A percentile compares a stretch with the other conserved stretches of the same genome.
phyloP scores from a whole-genome alignment of 2,329 filamentous ascomycete genomes.

The Microcera coccophila region DNA sequence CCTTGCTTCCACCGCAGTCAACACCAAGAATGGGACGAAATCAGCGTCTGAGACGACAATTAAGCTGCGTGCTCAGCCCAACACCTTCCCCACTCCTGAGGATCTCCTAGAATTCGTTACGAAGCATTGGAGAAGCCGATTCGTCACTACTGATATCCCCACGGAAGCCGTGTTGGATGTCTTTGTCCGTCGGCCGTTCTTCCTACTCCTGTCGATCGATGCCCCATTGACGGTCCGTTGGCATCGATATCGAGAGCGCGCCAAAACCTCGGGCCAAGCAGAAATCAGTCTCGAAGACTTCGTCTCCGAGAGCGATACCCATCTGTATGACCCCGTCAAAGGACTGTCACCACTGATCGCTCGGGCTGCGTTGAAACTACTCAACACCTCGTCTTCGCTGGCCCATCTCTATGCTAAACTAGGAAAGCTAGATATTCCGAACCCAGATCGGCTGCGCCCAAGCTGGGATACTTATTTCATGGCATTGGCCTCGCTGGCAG shows the following conservation, averaged over 20 bases:
- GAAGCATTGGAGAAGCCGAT: constrained; percentile 74
- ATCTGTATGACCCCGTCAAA: constrained; percentile 64
- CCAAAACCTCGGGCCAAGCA: constrained; percentile 16
- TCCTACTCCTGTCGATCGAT: constrained; percentile 87
- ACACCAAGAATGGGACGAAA: constrained; percentile 23
- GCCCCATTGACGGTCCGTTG: constrained; percentile 82
- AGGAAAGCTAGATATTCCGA: constrained; percentile 68
- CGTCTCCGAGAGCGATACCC: constrained; percentile 59
- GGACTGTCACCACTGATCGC: constrained; percentile 75
- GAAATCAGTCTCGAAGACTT: constrained; percentile 52
- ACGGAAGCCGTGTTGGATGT: constrained; percentile 69
- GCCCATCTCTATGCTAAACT: constrained; percentile 70
- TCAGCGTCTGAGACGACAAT: constrained; percentile 25
- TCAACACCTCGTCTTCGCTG: constrained; percentile 76
- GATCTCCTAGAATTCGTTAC: constrained; percentile 82
- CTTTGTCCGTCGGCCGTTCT: constrained; percentile 79
- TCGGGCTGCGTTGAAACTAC: constrained; percentile 75
- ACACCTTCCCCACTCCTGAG: constrained; percentile 58
- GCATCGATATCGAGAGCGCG: constrained; percentile 61
- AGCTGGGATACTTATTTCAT: constrained; percentile 98
- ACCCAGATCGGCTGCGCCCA: constrained; percentile 76
- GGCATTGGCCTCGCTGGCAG: constrained; percentile 87
- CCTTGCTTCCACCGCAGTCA: constrained; percentile 25
- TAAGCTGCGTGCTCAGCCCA: constrained; percentile 22
- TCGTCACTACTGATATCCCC: constrained; percentile 81